Evolutionary conservation across 805 yeast genomes (phyloP).

Genomic region (Kodamaea sagamina): DNA sequence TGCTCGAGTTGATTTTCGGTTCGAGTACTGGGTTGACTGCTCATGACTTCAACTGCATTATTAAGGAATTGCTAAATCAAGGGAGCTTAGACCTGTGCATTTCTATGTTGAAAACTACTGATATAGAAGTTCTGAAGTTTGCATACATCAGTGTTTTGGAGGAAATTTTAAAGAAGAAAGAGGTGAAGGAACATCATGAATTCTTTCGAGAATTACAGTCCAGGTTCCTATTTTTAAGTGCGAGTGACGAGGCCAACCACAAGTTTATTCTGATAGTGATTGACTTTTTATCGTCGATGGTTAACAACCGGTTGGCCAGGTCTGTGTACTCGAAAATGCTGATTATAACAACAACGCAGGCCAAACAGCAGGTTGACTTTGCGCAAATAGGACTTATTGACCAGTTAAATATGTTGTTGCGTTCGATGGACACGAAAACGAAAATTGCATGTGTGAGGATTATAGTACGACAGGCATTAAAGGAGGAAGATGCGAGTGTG

Average conservation of each 20-base stretch:
- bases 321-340: slow-evolving; percentile 18
- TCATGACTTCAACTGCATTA: slow-evolving; percentile 30
- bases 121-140: slow-evolving; percentile 23
- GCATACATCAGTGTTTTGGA: slow-evolving; percentile 29
- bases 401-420: slow-evolving; percentile 19
- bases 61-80: slow-evolving; percentile 27
- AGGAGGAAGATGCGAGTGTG: slow-evolving; percentile 23
- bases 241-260: slow-evolving; percentile 18
- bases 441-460: slow-evolving; percentile 22
- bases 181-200: slow-evolving; percentile 4
- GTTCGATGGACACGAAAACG: slow-evolving; percentile 16
- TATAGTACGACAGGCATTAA: slow-evolving; percentile 26
- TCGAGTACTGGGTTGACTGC: slow-evolving; percentile 28
- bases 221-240: slow-evolving; percentile 15
- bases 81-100: slow-evolving; percentile 28
- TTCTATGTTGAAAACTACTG: slow-evolving; percentile 21
- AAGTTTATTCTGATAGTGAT: slow-evolving; percentile 23
- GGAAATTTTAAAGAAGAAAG: slow-evolving; percentile 7
- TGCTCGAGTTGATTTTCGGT: slow-evolving; percentile 31
- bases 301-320: slow-evolving; percentile 25
- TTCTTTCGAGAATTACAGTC: slow-evolving; percentile 16
- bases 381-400: slow-evolving; percentile 23
- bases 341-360: slow-evolving; percentile 8
- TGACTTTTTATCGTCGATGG: slow-evolving; percentile 17
- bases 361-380: slow-evolving; percentile 10